These are phyloP conservation scores for Fusarium dimerum DNA, from an alignment of 2,329 filamentous ascomycete genomes.

Conservation along the genomic window DNA sequence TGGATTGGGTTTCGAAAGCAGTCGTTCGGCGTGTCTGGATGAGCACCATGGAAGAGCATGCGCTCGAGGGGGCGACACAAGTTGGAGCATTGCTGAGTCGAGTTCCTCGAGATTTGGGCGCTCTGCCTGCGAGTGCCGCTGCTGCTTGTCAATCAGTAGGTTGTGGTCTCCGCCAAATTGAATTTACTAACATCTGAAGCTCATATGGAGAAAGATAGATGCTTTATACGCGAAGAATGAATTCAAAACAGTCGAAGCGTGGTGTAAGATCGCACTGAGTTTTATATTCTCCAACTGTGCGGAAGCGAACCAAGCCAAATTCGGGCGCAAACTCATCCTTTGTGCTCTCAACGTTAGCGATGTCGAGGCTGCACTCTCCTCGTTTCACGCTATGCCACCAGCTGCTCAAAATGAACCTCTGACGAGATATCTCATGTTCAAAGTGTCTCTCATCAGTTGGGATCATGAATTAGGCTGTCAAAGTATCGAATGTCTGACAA, in stretches of 20 bases:
- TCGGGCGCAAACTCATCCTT: constrained; percentile 71
- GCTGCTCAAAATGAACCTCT: constrained; percentile 59
- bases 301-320: constrained; percentile 65
- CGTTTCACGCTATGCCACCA: constrained; percentile 62
- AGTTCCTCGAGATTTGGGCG: constrained; percentile 44
- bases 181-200: constrained; percentile 43
- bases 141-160: constrained; percentile 68
- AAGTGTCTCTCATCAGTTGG: constrained; percentile 61
- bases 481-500: constrained; percentile 63
- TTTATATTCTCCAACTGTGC: constrained; percentile 66
- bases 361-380: constrained; percentile 21
- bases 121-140: constrained; percentile 57
- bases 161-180: constrained; percentile 8
- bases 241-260: constrained; percentile 59
- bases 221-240: constrained; percentile 52
- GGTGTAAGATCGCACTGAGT: constrained; percentile 73
- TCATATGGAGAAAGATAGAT: constrained; percentile 83
- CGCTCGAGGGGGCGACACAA: constrained; percentile 18
- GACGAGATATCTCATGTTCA: constrained; percentile 76
- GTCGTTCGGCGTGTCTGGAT: constrained; percentile 71
- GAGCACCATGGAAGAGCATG: constrained; percentile 48
- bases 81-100: constrained; percentile 27
- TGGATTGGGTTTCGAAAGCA: constrained; percentile 67
- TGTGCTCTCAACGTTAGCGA: constrained; percentile 59
- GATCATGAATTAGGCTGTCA: constrained; percentile 61